Evolutionary conservation across 352 stramenopile genomes (phyloP), one percentile per base, ranked within the genome.

Genomic region (Globisporangium rhizosaccharum): DNA sequence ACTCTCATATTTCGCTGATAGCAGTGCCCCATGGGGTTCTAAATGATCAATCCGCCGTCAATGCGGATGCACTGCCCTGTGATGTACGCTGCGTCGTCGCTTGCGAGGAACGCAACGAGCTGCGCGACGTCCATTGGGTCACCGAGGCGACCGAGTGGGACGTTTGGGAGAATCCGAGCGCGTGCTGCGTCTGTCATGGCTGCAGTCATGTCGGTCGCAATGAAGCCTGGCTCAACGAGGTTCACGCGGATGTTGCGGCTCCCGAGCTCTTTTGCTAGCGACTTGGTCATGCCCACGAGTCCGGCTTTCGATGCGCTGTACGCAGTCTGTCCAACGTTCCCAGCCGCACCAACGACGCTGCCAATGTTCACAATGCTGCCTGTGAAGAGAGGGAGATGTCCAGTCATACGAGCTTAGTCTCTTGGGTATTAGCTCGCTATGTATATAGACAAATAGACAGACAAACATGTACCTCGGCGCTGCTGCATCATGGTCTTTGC

Each of bases 171-270:
- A 9, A 85, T 69, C 4, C 69, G 71, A 0, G 82, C 70, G 37
- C 67, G 71, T n/a, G 81, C 77, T 26, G 68, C 65, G 4, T 82
- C 69, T 0, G 67, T 58, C 82, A 94, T 85, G 0, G 67, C 48
- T 8, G 71, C 67, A 6, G 84, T 94, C 85, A 96, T 95, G 59
- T 90, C 79, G 0, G 87, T 96, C 12, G 64, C 57, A 47, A 96
- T 87, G 67, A 90, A 95, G 11, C 87, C 87, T 1, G 87, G 87
- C 62, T 94, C 87, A 2, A 96, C 82, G 15, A 95, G 66, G 62
- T 96, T 96, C 26, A 96, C 85, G 30, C 87, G 82, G 59, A 96
- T 91, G 53, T 90, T 87, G 26, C 84, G 80, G 50, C 68, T 80
- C 23, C 85, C 85, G 14, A 96, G 73, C 62, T 96, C 87, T 51